A percentile compares a stretch with the other conserved stretches of the same genome.
These are phyloP conservation scores for Endoconidiophora laricicola DNA, from an alignment of 2,329 filamentous ascomycete species.

Conservation along the genomic window DNA sequence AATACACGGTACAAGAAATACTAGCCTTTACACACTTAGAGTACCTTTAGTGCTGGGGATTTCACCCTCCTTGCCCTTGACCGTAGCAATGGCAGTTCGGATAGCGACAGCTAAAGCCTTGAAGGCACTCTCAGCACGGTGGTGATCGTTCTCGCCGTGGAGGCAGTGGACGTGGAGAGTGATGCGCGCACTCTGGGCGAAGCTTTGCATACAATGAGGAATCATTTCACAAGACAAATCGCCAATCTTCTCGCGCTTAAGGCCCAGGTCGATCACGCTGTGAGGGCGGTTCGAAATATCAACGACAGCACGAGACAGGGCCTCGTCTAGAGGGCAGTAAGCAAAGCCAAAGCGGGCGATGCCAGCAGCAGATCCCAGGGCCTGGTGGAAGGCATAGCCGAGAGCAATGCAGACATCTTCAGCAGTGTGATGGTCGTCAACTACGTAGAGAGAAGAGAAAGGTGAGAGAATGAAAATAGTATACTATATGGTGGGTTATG, in stretches of 20 bases:
- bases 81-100: conserved; percentile 54
- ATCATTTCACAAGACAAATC: conserved; percentile 94
- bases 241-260: conserved; percentile 84
- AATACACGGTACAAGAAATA: no score
- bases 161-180: conserved; percentile 94
- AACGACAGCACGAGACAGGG: conserved; percentile 80
- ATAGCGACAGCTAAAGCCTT: conserved; percentile 88
- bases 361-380: conserved; percentile 61
- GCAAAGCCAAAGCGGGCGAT: conserved; percentile 82
- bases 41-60: conserved; percentile 95
- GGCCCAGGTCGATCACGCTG: conserved; percentile 65
- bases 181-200: conserved; percentile 74
- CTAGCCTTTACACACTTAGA: conserved; percentile 36
- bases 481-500: background rate
- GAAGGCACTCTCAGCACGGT: conserved; percentile 89
- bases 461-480: background rate
- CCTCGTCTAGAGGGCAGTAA: conserved; percentile 89
- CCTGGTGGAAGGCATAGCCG: conserved; percentile 65
- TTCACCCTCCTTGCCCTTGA: conserved; percentile 74
- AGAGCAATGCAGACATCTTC: conserved; percentile 91
- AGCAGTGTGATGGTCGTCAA: conserved; percentile 96
- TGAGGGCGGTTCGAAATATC: conserved; percentile 89
- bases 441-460: conserved; percentile 26
- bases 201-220: conserved; percentile 86
- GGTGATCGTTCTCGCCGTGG: conserved; percentile 85